Conservation (phyloP, 1,284 basidiomycete species). For the Ustilago cynodontis region DNA sequence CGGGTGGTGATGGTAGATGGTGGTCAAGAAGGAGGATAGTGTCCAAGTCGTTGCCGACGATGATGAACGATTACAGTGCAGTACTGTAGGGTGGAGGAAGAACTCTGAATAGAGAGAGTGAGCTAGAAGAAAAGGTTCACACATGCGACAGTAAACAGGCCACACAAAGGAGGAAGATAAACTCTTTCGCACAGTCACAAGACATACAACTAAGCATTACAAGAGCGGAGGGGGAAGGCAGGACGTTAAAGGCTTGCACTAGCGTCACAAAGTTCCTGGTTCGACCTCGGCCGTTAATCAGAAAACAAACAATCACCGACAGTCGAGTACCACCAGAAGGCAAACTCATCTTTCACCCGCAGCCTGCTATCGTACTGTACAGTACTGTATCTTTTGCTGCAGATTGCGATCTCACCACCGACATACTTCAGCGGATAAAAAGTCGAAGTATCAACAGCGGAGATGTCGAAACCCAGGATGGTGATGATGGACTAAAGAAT, state of each 20-base stretch:
- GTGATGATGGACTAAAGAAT: slow-evolving; percentile 14
- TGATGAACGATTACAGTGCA: no score
- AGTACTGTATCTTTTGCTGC: no score
- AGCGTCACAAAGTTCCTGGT: neutral
- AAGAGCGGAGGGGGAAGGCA: neutral
- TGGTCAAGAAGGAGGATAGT: neutral
- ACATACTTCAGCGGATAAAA: no score
- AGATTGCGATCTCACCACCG: no score
- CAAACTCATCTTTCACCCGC: no score
- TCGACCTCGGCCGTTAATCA: neutral
- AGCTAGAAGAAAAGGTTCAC: neutral
- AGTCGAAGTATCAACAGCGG: no score
- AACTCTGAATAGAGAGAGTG: no score
- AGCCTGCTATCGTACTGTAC: no score
- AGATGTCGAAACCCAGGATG: neutral
- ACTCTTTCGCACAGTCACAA: neutral
- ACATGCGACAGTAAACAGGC: neutral
- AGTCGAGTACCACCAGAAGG: neutral
- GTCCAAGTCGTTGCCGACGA: no score
- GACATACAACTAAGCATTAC: neutral
- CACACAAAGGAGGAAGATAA: neutral
- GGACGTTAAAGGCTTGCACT: neutral
- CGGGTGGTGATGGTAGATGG: neutral
- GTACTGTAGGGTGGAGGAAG: neutral
- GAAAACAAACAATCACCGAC: neutral